Base-by-base conservation (phyloP, 2,329 filamentous ascomycete species). In the Neonectria sp. region DNA sequence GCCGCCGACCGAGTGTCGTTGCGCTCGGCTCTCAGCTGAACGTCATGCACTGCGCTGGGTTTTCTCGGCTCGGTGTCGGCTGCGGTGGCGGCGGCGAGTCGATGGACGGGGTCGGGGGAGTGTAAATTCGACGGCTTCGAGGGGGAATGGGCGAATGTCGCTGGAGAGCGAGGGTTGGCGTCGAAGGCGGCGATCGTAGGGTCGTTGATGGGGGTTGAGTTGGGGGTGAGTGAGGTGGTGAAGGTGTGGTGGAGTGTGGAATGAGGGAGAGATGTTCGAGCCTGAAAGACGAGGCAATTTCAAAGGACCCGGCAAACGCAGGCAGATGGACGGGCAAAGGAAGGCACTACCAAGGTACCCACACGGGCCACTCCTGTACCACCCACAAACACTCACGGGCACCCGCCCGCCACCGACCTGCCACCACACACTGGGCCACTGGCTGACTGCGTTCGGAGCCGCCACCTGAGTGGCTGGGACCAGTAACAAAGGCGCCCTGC, bases 251-350 rank as follows among this genome's bases (percentile, higher is more conserved):
- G 72, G 67, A 74, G 74, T 66, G 71, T 75, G 73, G 73, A 75
- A 76, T 75, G 74, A 74, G 73, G 73, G 73, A 74, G 71, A 66
- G 55, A 65, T 60, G 55, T 74, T 75, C 67, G 66, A 65, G 77
- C 77, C 77, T 79, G 77, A 79, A 76, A 78, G 69, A 73, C 76
- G 68, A 79, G 77, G 77, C 77, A 78, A 68, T 64, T 64, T 65
- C 48, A 66, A 57, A 61, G 37, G 60, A 58, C 67, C 70, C 61
- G 68, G 68, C 64, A 68, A 64, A 67, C 29, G 49, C 49, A 33
- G 37, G 64, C 35, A 21, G 45, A 27, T 45, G 40, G 72, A 64
- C 48, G 55, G 51, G 56, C 53, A 40, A 59, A 46, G 67, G 67
- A 72, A 68, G 37, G 8, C n/a, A 40, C 15, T 6, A n/a, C 15